phyloP scores from a whole-genome alignment of 345 rosid genomes.

The Gossypium arboreum region DNA sequence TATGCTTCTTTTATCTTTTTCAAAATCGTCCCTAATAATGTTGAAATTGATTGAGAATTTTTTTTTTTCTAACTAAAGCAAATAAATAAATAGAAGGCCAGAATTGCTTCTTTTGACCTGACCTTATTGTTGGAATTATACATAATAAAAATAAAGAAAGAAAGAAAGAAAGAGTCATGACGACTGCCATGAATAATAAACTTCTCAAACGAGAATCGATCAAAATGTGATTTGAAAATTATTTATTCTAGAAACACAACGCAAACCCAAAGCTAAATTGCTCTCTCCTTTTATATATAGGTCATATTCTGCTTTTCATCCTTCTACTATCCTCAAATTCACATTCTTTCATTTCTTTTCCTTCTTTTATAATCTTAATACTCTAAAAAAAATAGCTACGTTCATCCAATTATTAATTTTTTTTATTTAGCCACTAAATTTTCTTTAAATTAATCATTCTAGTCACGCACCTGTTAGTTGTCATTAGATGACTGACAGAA shows the following conservation, averaged over 20 bases:
- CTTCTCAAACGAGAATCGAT: background rate
- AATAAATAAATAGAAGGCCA: background rate
- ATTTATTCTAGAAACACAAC: background rate
- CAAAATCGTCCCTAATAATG: background rate
- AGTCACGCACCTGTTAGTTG: too few species aligned
- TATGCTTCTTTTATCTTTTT: background rate
- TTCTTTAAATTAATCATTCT: too few species aligned
- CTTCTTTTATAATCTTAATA: too few species aligned
- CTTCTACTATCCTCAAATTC: background rate
- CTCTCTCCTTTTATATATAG: background rate
- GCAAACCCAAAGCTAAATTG: background rate
- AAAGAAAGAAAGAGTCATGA: background rate
- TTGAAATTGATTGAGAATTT: background rate
- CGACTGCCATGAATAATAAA: background rate
- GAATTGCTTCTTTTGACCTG: background rate
- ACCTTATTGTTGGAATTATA: background rate
- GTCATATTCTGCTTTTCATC: background rate
- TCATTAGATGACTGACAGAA: rapidly evolving
- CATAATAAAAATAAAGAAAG: background rate
- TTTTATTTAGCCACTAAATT: too few species aligned
- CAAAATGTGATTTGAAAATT: background rate
- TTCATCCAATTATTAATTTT: too few species aligned
- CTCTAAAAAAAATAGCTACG: too few species aligned
- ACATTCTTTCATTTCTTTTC: too few species aligned
- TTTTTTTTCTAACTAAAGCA: background rate